These are phyloP conservation scores for Elsinoe ampelina DNA, from an alignment of 2,329 filamentous ascomycete species.

Conservation along the genomic window DNA sequence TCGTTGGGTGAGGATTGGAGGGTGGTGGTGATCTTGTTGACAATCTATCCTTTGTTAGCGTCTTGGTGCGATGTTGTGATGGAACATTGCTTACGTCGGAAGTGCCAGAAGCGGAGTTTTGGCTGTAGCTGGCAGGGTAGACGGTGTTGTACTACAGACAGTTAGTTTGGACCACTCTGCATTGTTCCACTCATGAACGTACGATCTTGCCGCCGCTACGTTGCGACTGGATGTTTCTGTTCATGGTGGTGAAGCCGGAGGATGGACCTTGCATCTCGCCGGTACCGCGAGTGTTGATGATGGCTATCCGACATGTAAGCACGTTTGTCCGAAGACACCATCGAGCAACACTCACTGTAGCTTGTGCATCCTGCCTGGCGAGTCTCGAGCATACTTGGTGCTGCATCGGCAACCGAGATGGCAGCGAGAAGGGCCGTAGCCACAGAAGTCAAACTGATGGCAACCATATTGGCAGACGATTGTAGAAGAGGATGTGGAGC, in stretches of 20 bases:
- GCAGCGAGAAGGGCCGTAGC: no score
- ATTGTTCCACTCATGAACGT: not conserved
- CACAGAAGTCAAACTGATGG: no score
- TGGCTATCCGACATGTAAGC: not conserved
- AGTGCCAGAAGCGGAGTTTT: constrained; percentile 25
- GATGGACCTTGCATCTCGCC: constrained; percentile 20
- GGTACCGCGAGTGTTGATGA: constrained; percentile 24
- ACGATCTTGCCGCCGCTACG: constrained; percentile 25
- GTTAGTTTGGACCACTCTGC: not conserved
- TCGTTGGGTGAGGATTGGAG: constrained; percentile 22
- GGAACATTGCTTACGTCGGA: constrained; percentile 17
- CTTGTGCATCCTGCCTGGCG: constrained; percentile 9
- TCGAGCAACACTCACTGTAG: not conserved
- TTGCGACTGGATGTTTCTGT: constrained; percentile 22
- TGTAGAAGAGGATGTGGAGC: no score
- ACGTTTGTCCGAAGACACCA: not conserved
- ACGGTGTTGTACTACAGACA: constrained; percentile 27
- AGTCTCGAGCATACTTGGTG: not conserved
- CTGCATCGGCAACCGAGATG: no score
- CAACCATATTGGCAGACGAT: no score
- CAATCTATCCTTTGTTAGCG: constrained; percentile 18
- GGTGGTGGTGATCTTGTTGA: constrained; percentile 25
- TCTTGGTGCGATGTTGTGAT: not conserved
- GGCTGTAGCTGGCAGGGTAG: constrained; percentile 24
- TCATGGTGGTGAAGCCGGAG: constrained; percentile 29